A percentile compares a stretch with the other conserved stretches of the same genome.
Conservation (phyloP, 257 asterid genomes). For the Scutellaria galericulata region DNA sequence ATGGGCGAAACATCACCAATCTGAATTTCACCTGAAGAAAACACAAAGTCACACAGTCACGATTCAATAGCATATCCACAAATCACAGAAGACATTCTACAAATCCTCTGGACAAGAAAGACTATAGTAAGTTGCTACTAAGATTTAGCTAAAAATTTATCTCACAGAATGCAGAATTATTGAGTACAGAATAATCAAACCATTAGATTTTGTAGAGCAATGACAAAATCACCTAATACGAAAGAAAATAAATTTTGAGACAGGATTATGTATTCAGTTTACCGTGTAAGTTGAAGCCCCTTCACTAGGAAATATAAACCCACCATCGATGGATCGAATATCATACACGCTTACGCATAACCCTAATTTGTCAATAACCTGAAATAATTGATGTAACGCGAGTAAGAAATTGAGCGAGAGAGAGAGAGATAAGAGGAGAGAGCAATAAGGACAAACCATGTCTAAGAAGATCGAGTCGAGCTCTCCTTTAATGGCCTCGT, state of each 20-base stretch:
- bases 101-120: neutral
- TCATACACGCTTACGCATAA: conserved; percentile 76
- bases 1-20: conserved; percentile 84
- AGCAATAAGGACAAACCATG: conserved; percentile 50
- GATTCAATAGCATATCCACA: conserved; percentile 19
- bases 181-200: neutral
- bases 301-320: conserved; percentile 71
- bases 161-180: neutral
- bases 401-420: neutral
- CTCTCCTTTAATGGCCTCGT: conserved; percentile 77
- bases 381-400: conserved; percentile 15
- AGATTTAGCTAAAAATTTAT: neutral
- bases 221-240: neutral
- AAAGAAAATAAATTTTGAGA: neutral
- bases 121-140: neutral
- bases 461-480: conserved; percentile 75
- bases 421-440: neutral
- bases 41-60: conserved; percentile 18
- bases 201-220: neutral
- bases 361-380: conserved; percentile 78
- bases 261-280: conserved; percentile 11
- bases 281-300: conserved; percentile 96
- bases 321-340: conserved; percentile 74
- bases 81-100: neutral
- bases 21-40: conserved; percentile 77